Base-by-base conservation (phyloP, 495 filamentous ascomycete genomes). In the Pseudevernia furfuracea region DNA sequence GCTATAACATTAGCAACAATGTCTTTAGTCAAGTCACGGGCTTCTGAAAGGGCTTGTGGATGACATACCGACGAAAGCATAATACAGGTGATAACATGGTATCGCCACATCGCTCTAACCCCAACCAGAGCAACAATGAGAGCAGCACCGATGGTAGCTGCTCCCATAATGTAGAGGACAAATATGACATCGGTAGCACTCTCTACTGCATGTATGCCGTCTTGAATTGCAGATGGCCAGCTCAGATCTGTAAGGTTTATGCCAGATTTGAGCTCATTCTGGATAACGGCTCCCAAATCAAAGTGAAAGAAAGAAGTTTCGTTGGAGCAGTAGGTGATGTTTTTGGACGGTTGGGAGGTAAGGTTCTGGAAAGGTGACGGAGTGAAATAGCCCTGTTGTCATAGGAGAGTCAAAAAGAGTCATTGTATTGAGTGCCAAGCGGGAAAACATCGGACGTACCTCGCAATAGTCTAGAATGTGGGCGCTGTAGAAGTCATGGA, bases 401-500 rank as follows among this genome's bases (percentile, higher is more conserved):
- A 49, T 17, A 28, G 34, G 1, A 58, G 19, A 34, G 36, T 49
- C 38, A 60, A n/a, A 32, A 28, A 36, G n/a, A 28, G 21, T 32
- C 30, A 38, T 55, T 36, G 38, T 25, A 25, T 41, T 11, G 12
- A 37, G 37, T 12, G 25, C 44, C 21, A 23, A 53, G 23, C 19
- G 4, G 53, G 41, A 21, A 39, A 28, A 2, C 4, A 28, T 2
- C 1, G 21, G 30, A 37, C 61, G 23, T 58, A 68, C 68, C 63
- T 81, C 77, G 74, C 90, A 93, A 69, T 85, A 82, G 62, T 84
- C 79, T 74, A 91, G 82, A 59, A 90, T 70, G 68, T 93, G 87
- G 28, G 86, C 69, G 48, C 84, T 85, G 74, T 93, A 93, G 75
- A 87, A 95, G 67, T 89, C 80, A n/a, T 83, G 78, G 59, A 89